Evolutionary conservation across 768 basidiomycete species (phyloP).

Genomic region (Gymnopilus dilepis): DNA sequence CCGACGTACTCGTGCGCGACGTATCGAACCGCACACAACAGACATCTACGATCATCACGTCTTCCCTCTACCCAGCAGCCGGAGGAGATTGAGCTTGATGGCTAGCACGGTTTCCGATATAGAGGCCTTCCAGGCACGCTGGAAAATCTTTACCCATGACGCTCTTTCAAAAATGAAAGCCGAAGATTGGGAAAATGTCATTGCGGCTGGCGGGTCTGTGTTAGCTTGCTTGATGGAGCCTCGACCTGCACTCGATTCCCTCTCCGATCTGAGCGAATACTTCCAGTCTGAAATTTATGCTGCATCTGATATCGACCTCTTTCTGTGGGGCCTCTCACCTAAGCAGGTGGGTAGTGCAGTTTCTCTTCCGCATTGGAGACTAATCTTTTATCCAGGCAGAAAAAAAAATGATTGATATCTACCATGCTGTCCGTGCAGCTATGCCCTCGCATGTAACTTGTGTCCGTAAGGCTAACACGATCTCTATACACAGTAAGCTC

Average conservation of each 20-base stretch:
- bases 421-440: no score
- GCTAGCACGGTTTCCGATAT: background rate
- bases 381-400: no score
- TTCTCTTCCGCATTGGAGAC: no score
- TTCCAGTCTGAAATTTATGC: constrained; percentile 52
- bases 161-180: constrained; percentile 54
- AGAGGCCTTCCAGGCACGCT: constrained; percentile 42
- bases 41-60: no score
- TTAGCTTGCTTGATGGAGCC: constrained; percentile 48
- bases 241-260: constrained; percentile 48
- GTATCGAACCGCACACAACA: no score
- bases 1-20: background rate
- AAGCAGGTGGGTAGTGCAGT: constrained; percentile 45
- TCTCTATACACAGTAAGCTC: no score
- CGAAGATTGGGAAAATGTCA: constrained; percentile 60
- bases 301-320: constrained; percentile 63
- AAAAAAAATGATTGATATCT: no score
- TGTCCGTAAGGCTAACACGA: no score
- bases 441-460: no score
- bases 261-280: constrained; percentile 16
- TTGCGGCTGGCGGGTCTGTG: constrained; percentile 52
- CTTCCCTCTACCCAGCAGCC: no score
- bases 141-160: constrained; percentile 63
- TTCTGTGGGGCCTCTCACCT: constrained; percentile 58
- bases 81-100: background rate